Evolutionary conservation across 768 basidiomycete genomes (phyloP), one percentile per base, ranked within the genome.

Genomic region (Cytidiella melzeri): DNA sequence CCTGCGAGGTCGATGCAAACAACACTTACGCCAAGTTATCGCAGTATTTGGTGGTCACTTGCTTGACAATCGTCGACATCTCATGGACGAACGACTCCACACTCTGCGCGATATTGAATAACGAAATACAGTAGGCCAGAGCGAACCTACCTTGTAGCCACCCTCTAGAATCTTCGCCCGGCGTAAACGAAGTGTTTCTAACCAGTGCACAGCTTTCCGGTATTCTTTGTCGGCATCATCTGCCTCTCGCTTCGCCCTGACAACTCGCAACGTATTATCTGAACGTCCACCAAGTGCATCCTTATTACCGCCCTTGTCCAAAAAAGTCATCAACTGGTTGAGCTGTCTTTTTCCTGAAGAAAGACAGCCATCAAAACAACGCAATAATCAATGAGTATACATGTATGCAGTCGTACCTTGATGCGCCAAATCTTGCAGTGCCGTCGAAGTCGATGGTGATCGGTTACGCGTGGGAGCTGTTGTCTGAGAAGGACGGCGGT

Each of bases 161-260:
- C 81, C 80, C 59, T 91, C 82, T 27, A 94, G 66, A 34, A 83
- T 89, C 65, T 92, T 95, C 5, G 83, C 82, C 52, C 88, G 75
- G 34, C 86, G 77, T 30, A 95, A 72, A 28, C 93, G 73, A 30
- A 95, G 73, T 0, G 92, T 93, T 70, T 96, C 92, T n/a, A 92
- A 69, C 84, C 90, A 89, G 65, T 95, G 85, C 20, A 96, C 83
- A 27, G 81, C 91, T 56, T 85, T 87, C 23, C 92, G 74, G 60
- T 96, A 96, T 51, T 94, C 92, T 63, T 84, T 89, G 64, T 96
- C 92, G 51, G 92, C 92, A 64, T 95, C 92, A 28, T 95, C 92
- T 4, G 87, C 84, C 56, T 96, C 92, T 43, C 93, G 74, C 67
- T 92, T 94, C 20, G 87, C 81, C 36, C 86, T 82, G 15, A 91